phyloP scores from a whole-genome alignment of 2,329 filamentous ascomycete genomes.

The Xylariaceae sp. region DNA sequence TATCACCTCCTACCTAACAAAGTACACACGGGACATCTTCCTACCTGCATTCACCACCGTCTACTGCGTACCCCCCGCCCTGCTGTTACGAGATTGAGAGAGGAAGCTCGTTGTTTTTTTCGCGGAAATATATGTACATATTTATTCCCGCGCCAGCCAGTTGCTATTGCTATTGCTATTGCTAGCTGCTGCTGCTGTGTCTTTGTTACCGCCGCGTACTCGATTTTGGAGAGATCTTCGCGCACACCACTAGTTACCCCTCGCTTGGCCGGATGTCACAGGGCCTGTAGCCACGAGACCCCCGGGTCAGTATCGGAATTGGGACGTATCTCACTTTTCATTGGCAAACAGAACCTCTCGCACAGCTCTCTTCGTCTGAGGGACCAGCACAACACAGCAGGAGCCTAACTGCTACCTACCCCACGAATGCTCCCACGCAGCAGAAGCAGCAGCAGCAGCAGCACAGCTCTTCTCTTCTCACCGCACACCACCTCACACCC shows the following conservation, averaged over 20 bases:
- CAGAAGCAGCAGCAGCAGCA: background rate
- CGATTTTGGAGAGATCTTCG: slow-evolving; percentile 12
- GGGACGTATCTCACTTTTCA: slow-evolving; percentile 24
- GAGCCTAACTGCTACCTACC: slow-evolving; percentile 30
- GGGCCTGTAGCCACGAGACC: slow-evolving; percentile 27
- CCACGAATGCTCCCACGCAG: slow-evolving; percentile 26
- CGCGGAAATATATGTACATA: slow-evolving; percentile 12
- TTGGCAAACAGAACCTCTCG: slow-evolving; percentile 23
- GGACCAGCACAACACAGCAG: slow-evolving; percentile 21
- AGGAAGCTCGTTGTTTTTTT: slow-evolving; percentile 3
- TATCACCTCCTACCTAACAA: too few relatives aligned
- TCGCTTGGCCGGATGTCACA: slow-evolving; percentile 25
- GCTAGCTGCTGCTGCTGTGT: slow-evolving; percentile 21
- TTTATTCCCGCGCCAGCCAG: slow-evolving; percentile 19
- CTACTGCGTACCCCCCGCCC: slow-evolving; percentile 4
- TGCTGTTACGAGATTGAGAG: background rate
- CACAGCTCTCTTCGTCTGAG: slow-evolving; percentile 18
- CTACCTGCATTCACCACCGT: background rate
- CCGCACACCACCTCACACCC: slow-evolving; percentile 14
- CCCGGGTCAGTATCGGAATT: slow-evolving; percentile 26
- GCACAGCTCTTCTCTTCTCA: background rate
- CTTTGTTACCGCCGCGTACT: slow-evolving; percentile 15
- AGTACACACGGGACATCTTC: slow-evolving; percentile 25
- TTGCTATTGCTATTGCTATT: slow-evolving; percentile 16
- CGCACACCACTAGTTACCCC: slow-evolving; percentile 13